These are phyloP conservation scores for Pisolithus orientalis DNA, from an alignment of 768 basidiomycete species.

Conservation along the genomic window DNA sequence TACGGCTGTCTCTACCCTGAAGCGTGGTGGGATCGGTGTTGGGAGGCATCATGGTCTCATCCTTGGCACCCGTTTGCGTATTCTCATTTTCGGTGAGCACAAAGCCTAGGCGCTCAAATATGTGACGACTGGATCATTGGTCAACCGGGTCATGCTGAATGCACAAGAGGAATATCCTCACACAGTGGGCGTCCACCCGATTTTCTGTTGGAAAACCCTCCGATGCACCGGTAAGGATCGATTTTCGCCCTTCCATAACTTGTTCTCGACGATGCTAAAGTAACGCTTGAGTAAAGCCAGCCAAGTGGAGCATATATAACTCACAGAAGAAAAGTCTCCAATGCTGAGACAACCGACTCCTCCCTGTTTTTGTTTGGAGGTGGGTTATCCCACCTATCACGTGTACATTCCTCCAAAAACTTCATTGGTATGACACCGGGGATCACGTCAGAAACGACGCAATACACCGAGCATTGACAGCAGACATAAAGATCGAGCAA, in stretches of 20 bases:
- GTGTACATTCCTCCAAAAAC: conserved; percentile 54
- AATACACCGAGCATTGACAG: conserved; percentile 77
- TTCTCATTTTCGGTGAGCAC: conserved; percentile 14
- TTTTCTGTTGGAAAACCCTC: conserved; percentile 49
- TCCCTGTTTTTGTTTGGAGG: conserved; percentile 47
- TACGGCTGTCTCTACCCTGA: conserved; percentile 46
- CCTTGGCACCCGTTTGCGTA: conserved; percentile 24
- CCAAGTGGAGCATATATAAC: conserved; percentile 17
- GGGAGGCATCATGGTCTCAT: conserved; percentile 49
- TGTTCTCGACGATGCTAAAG: conserved; percentile 65
- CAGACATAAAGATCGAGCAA: conserved; percentile 76
- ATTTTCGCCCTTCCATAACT: conserved; percentile 64
- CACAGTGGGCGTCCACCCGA: conserved; percentile 62
- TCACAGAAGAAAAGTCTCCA: conserved; percentile 66
- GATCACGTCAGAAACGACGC: conserved; percentile 62
- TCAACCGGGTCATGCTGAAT: conserved; percentile 9
- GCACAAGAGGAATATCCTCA: conserved; percentile 29
- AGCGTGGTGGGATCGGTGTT: conserved; percentile 39
- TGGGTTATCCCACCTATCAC: conserved; percentile 58
- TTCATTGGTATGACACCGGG: conserved; percentile 66
- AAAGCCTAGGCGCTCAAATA: conserved; percentile 41
- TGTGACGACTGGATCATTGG: conserved; percentile 25
- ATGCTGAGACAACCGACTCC: conserved; percentile 45
- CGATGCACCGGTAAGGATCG: conserved; percentile 51
- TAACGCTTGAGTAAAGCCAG: neutral